Conservation (phyloP, 2,329 filamentous ascomycete genomes). For the Aspergillus luchuensis region DNA sequence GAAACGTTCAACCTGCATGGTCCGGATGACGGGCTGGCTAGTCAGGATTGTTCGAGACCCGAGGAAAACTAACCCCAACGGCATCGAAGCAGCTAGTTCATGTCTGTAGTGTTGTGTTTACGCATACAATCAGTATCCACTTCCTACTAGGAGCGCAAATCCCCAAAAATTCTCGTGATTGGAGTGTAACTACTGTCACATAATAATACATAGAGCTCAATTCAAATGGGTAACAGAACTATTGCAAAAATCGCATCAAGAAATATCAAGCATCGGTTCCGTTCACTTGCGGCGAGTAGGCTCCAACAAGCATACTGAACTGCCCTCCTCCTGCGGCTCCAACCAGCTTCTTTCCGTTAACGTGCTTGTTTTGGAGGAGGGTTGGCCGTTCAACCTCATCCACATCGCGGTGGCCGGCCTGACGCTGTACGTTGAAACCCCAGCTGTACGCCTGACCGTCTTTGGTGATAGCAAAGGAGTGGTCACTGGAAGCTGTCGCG, state of each 20-base stretch:
- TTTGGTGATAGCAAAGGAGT: conserved; percentile 70
- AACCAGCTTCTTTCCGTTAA: conserved; percentile 68
- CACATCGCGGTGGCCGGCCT: conserved; percentile 57
- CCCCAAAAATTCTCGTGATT: not conserved
- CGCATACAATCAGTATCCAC: not conserved
- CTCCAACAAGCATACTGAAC: conserved; percentile 45
- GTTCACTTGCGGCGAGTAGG: conserved; percentile 10
- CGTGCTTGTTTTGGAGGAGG: conserved; percentile 69
- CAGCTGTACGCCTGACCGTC: conserved; percentile 71
- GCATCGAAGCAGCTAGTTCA: not conserved
- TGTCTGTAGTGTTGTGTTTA: not conserved
- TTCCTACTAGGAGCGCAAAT: not conserved
- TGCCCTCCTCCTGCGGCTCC: conserved; percentile 76
- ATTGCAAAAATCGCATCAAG: not conserved
- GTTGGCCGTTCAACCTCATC: conserved; percentile 69
- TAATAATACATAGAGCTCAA: conserved; percentile 1
- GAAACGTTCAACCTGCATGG: not conserved
- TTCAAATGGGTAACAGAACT: not conserved
- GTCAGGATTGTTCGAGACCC: not conserved
- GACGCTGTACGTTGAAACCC: conserved; percentile 79
- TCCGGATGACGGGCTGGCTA: not conserved
- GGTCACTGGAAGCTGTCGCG: conserved; percentile 51
- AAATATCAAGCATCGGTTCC: conserved; percentile 2
- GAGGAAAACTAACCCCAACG: not conserved
- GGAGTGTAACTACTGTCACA: conserved; percentile 1